phyloP scores from a whole-genome alignment of 2,329 filamentous ascomycete species.

The Fusarium sarcochroum region DNA sequence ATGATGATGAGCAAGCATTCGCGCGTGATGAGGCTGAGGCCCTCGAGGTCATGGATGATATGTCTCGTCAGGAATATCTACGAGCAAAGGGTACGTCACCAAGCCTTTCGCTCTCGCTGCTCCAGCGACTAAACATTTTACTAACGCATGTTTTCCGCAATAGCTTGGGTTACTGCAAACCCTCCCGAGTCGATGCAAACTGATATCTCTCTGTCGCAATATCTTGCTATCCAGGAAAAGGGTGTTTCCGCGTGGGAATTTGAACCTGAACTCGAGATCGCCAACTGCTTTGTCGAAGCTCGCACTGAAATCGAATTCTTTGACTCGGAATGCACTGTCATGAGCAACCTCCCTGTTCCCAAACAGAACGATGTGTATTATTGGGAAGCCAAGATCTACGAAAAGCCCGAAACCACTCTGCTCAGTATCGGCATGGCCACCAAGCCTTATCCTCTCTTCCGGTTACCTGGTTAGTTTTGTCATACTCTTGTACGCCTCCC shows the following conservation, averaged over 20 bases:
- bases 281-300: slow-evolving; percentile 97
- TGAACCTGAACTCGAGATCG: slow-evolving; percentile 98
- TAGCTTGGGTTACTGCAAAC: slow-evolving; percentile 94
- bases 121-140: not conserved
- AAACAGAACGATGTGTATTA: slow-evolving; percentile 99
- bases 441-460: slow-evolving; percentile 95
- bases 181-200: slow-evolving; percentile 95
- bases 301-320: slow-evolving; percentile 99
- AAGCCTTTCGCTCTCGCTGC: not conserved
- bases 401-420: slow-evolving; percentile 90
- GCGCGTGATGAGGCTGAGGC: slow-evolving; percentile 94
- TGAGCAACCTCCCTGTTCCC: slow-evolving; percentile 95
- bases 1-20: slow-evolving; percentile 97
- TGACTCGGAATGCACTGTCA: slow-evolving; percentile 96
- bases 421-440: slow-evolving; percentile 95
- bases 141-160: slow-evolving; percentile 33
- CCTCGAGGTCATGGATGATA: slow-evolving; percentile 94
- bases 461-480: slow-evolving; percentile 82
- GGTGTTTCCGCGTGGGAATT: slow-evolving; percentile 99
- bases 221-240: slow-evolving; percentile 98
- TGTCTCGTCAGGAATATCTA: slow-evolving; percentile 90
- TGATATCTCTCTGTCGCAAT: slow-evolving; percentile 97
- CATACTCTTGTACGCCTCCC: slow-evolving; percentile 8
- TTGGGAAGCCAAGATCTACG: slow-evolving; percentile 99
- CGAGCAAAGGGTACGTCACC: slow-evolving; percentile 85